Evolutionary conservation across 371 early-diverging fungal species (phyloP).

Genomic region (Ordospora colligata): DNA sequence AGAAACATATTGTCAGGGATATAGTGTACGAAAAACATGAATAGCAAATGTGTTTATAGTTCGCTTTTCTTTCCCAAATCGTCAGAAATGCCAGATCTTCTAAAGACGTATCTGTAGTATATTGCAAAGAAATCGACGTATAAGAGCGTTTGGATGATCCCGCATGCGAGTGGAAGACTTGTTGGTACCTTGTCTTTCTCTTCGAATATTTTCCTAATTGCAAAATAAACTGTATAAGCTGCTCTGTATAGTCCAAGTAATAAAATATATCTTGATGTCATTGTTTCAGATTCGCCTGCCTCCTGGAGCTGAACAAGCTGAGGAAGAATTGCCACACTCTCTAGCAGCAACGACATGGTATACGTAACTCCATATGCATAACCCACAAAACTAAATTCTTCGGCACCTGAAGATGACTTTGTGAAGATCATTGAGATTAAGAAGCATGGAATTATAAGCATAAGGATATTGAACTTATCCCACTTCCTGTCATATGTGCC

Average conservation of each 20-base stretch:
- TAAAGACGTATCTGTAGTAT: conserved; percentile 65
- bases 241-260: conserved; percentile 89
- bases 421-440: conserved; percentile 61
- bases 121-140: conserved; percentile 93
- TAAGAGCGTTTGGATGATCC: conserved; percentile 81
- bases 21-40: neutral
- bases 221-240: conserved; percentile 85
- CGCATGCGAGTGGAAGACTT: conserved; percentile 71
- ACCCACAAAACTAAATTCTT: conserved; percentile 55
- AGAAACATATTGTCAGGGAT: conserved; percentile 6
- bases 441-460: conserved; percentile 54
- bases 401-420: conserved; percentile 29
- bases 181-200: conserved; percentile 37
- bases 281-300: conserved; percentile 91
- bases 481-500: conserved; percentile 76
- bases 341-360: conserved; percentile 87
- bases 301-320: conserved; percentile 86
- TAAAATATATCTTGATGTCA: conserved; percentile 90
- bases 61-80: neutral
- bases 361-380: conserved; percentile 63
- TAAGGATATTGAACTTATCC: conserved; percentile 69
- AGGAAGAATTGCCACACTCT: conserved; percentile 90
- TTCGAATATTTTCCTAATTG: conserved; percentile 65
- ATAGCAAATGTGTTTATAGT: neutral
- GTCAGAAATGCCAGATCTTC: conserved; percentile 5